Base-by-base conservation (phyloP, 225 moss, liverwort and hornwort genomes). In the Takakia lepidozioides region DNA sequence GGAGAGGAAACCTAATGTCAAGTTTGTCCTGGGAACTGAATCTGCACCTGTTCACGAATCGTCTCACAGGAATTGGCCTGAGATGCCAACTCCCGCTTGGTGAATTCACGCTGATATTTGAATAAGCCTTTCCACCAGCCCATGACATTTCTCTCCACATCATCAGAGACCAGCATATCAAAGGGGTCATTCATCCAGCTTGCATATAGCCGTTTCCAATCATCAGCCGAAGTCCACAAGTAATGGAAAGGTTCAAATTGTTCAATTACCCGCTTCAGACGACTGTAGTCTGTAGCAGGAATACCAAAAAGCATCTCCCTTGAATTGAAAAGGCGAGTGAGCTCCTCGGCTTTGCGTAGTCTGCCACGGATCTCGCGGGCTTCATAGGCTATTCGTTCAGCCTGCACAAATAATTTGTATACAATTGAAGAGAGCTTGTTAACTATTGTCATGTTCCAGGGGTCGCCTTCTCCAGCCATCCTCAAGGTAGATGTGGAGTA, bases 131-230 rank as follows among this genome's bases (percentile, higher is more conserved):
- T 87, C 66, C 70, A 87, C 92, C 92, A 92, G 32, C 80, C 62
- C 25, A 45, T 80, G 0, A 87, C 77, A 36, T 65, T 54, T 8
- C 64, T 80, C 45, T 92, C 87, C 20, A 85, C 58, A 10, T 60
- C 52, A 35, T 66, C 64, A 13, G 85, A 69, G 38, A 71, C 49
- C 5, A 92, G 48, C 34, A 69, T 74, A 40, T 82, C 70, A 57
- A 87, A 78, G 0, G 84, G 76, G 9, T 87, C 75, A 23, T 85
- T 69, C 84, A 85, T 84, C 92, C 85, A 87, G 45, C 61, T 67
- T 35, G 72, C 49, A 30, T 80, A 56, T 10, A 63, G 70, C 19
- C 69, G 62, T 55, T 77, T 80, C 87, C 82, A 92, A 27, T 37
- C 65, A 48, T 82, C 66, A 4, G 70, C 53, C 1, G 72, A 60